Conservation (phyloP, 2,329 filamentous ascomycete species). For the Phialophora expanda region DNA sequence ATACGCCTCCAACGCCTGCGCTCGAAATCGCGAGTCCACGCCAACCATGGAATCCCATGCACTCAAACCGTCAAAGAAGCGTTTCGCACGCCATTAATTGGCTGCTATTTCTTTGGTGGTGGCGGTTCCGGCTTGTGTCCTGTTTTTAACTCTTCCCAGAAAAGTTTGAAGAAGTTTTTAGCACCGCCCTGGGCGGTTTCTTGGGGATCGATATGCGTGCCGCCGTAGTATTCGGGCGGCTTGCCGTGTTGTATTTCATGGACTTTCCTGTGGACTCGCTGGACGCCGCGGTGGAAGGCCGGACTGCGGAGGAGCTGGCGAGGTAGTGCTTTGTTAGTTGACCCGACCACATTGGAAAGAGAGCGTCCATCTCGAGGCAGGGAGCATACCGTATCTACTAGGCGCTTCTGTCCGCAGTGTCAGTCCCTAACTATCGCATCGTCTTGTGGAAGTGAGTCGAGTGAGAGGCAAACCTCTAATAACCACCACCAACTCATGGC, state of each 20-base stretch:
- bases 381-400: constrained; percentile 27
- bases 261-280: constrained; percentile 50
- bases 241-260: constrained; percentile 50
- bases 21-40: not conserved
- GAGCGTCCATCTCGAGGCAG: constrained; percentile 20
- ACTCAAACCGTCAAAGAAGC: not conserved
- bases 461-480: constrained; percentile 34
- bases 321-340: constrained; percentile 6
- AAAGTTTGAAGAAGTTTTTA: constrained; percentile 47
- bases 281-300: constrained; percentile 52
- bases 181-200: constrained; percentile 38
- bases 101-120: constrained; percentile 28
- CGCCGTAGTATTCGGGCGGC: constrained; percentile 51
- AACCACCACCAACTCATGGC: constrained; percentile 36
- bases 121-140: constrained; percentile 46
- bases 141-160: constrained; percentile 52
- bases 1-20: constrained; percentile 19
- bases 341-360: not conserved
- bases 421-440: constrained; percentile 2
- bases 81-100: not conserved
- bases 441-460: not conserved
- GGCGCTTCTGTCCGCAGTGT: constrained; percentile 31
- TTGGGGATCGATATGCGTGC: constrained; percentile 47
- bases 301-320: constrained; percentile 49
- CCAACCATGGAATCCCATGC: not conserved